phyloP scores from a whole-genome alignment of 1,139 yeast genomes.

The Wickerhamomyces sp. region DNA sequence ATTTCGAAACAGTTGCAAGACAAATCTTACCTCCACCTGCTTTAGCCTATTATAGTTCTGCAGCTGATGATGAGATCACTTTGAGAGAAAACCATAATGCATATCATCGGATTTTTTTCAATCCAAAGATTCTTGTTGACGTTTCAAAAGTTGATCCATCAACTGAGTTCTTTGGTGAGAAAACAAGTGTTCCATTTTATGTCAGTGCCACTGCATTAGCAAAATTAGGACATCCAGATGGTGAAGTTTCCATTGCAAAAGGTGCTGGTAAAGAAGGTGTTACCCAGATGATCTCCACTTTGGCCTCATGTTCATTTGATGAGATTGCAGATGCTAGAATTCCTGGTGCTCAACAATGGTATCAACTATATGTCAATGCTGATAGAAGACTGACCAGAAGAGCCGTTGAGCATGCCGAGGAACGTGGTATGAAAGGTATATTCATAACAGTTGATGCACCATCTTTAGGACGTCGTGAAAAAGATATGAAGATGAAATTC shows the following conservation, averaged over 20 bases:
- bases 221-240: conserved; percentile 75
- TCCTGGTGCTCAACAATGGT: conserved; percentile 66
- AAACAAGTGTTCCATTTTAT: conserved; percentile 58
- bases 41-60: conserved; percentile 91
- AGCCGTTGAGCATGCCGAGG: conserved; percentile 48
- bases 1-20: conserved; percentile 82
- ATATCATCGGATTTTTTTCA: conserved; percentile 79
- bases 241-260: conserved; percentile 72
- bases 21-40: conserved; percentile 71
- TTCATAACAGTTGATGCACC: conserved; percentile 87
- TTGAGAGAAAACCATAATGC: conserved; percentile 86
- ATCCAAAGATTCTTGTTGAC: conserved; percentile 75
- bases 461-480: conserved; percentile 87
- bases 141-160: conserved; percentile 47
- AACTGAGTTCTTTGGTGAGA: conserved; percentile 54
- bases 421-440: conserved; percentile 54
- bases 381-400: conserved; percentile 57
- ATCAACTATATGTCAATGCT: conserved; percentile 80
- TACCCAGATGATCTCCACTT: conserved; percentile 77
- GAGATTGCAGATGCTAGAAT: conserved; percentile 61
- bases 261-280: conserved; percentile 65
- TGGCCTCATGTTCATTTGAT: conserved; percentile 70
- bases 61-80: conserved; percentile 88
- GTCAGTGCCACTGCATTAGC: conserved; percentile 81
- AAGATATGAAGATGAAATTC: conserved; percentile 64